Percentiles rank a stretch among this genome's conserved stretches.
Evolutionary conservation across 2,329 filamentous ascomycete genomes (phyloP).

Genomic region (Aspergillus eucalypticola): DNA sequence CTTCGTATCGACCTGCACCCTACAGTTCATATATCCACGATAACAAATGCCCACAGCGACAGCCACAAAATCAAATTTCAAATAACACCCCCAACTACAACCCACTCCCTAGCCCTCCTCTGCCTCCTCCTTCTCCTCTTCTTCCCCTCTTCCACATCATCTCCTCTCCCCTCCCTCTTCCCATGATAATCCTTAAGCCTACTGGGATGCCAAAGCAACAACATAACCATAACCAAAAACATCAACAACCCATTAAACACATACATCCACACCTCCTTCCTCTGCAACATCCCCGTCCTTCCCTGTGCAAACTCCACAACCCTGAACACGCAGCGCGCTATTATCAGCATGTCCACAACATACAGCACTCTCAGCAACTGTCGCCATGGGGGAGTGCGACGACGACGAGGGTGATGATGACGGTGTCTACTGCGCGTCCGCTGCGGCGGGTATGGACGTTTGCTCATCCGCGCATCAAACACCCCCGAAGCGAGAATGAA

Average conservation of each 20-base stretch:
- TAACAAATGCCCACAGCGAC: no score
- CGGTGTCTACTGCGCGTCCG: not conserved
- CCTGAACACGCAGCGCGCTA: not conserved
- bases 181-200: not conserved
- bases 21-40: no score
- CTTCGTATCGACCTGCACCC: no score
- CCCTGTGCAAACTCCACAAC: not conserved
- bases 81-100: not conserved
- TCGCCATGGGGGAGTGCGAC: not conserved
- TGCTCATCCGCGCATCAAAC: not conserved
- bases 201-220: not conserved
- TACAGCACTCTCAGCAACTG: not conserved
- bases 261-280: slow-evolving; percentile 1
- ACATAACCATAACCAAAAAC: not conserved
- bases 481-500: not conserved
- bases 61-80: not conserved
- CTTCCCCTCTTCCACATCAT: not conserved
- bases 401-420: not conserved
- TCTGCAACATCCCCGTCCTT: not conserved
- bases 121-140: not conserved
- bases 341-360: not conserved
- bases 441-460: not conserved
- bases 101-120: not conserved
- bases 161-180: not conserved
- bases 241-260: not conserved